Base-by-base conservation (phyloP, 2,329 filamentous ascomycete species). In the Monosporascus sp. region DNA sequence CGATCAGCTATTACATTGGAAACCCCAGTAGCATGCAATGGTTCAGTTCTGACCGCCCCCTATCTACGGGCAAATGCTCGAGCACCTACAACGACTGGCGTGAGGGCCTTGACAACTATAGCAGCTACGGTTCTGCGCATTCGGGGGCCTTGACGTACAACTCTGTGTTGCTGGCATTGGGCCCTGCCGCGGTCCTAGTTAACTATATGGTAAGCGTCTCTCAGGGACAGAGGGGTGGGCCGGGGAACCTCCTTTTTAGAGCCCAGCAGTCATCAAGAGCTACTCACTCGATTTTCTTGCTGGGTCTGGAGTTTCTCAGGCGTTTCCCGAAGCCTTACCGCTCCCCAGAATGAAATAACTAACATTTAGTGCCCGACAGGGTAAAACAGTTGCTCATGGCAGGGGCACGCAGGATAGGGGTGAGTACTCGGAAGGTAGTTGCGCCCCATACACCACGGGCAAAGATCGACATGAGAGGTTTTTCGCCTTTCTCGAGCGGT, bases 391-490 rank as follows among this genome's bases (percentile, higher is more conserved):
- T 6, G 51, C 51, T 8, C 46, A 52, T 11, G 51, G 40, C 5
- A 31, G 37, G 4, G 51, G 40, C 3, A 52, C 31, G 36, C 14
- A 34, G 7, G 51, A 52, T 31, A 16, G 37, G 16, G 51, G 51
- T 19, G 51, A 52, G 24, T 52, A 52, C 37, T 46, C 51, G 5
- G 51, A 52, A 45, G 46, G 43, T 14, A 31, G 19, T 2, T 52
- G 51, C 24, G 45, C 46, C 14, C 40, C 51, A 5, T 52, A 52
- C 45, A 48, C 51, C 22, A 49, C 51, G 5, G 51, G 51, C 3
- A 46, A 37, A 22, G 51, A 52, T 20, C 44, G 51, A 11, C 40
- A 52, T 26, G 51, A 52, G 37, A 19, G 51, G 26, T 52, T 52
- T 46, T 52, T 52, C 51, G 31, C 24, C 24, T 52, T 52, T 40